Percentiles rank a stretch among this genome's conserved stretches.
Evolutionary conservation across 164 flowering plant species (phyloP).

Genomic region (Aristolochia fimbriata): DNA sequence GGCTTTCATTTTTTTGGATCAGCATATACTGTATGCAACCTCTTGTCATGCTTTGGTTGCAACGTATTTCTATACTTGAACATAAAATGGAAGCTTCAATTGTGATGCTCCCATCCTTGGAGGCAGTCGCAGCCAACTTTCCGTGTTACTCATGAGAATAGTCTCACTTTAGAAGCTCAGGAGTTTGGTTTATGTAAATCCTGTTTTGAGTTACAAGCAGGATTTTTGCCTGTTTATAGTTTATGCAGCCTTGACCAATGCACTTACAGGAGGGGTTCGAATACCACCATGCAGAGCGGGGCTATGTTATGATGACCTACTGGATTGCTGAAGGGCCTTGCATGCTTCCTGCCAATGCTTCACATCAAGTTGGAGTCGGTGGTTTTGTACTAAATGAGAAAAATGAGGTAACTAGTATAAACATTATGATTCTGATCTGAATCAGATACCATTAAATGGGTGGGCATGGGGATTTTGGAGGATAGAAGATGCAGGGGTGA

Average conservation of each 20-base stretch:
- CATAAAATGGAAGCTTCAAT: too few species aligned
- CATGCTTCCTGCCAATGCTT: constrained; percentile 83
- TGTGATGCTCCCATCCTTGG: too few species aligned
- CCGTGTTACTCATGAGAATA: too few species aligned
- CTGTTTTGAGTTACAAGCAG: background rate
- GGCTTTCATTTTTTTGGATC: too few species aligned
- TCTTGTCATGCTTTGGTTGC: too few species aligned
- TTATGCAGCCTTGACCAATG: constrained; percentile 3
- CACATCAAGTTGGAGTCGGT: constrained; percentile 91
- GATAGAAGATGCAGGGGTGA: too few species aligned
- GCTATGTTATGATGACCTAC: constrained; percentile 75
- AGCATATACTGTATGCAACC: too few species aligned
- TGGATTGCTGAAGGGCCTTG: constrained; percentile 84
- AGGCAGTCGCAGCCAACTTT: too few species aligned
- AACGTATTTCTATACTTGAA: too few species aligned
- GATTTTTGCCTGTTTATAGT: background rate
- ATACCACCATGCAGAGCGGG: constrained; percentile 85
- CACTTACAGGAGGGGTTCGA: constrained; percentile 67
- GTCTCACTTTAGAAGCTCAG: background rate
- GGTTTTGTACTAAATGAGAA: constrained; percentile 77
- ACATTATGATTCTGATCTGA: background rate
- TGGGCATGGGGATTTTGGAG: too few species aligned
- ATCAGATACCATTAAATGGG: background rate
- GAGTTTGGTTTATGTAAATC: background rate
- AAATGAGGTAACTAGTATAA: constrained; percentile 43